phyloP scores from a whole-genome alignment of 192 early-diverging fungal species.

The Backusella westeae region DNA sequence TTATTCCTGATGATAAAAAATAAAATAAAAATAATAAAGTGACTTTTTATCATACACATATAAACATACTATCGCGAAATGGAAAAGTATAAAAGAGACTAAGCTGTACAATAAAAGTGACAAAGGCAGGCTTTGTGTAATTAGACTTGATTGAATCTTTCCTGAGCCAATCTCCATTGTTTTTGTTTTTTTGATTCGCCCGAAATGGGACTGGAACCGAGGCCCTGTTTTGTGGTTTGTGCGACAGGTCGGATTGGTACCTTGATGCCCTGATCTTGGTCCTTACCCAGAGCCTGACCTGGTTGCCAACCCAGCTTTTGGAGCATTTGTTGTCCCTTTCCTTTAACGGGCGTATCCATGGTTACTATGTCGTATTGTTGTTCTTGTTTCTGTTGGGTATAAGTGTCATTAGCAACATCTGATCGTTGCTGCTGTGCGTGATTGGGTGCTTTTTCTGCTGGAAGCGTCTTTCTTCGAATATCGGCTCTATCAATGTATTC shows the following conservation, averaged over 20 bases:
- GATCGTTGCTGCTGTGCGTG: not conserved
- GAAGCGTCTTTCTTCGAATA: not conserved
- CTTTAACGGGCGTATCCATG: constrained; percentile 52
- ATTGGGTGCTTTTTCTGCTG: not conserved
- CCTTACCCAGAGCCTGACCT: constrained; percentile 55
- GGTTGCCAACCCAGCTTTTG: constrained; percentile 72
- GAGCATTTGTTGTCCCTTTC: constrained; percentile 58
- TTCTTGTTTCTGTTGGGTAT: not conserved
- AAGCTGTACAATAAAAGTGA: not conserved
- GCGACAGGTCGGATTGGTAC: constrained; percentile 2
- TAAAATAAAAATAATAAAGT: too few relatives aligned
- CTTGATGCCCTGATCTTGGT: constrained; percentile 1
- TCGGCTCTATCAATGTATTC: constrained; percentile 26
- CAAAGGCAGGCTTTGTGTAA: too few relatives aligned
- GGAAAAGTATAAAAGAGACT: not conserved
- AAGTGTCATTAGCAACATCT: not conserved
- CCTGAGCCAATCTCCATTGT: constrained; percentile 13
- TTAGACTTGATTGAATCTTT: constrained; percentile 9
- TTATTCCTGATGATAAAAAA: not conserved
- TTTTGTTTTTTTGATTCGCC: constrained; percentile 7
- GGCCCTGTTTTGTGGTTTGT: not conserved
- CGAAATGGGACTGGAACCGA: not conserved
- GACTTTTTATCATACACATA: too few relatives aligned
- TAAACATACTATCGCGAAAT: not conserved
- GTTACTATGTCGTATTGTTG: not conserved